Evolutionary conservation across 768 basidiomycete species (phyloP).

Genomic region (Epithele typhae): DNA sequence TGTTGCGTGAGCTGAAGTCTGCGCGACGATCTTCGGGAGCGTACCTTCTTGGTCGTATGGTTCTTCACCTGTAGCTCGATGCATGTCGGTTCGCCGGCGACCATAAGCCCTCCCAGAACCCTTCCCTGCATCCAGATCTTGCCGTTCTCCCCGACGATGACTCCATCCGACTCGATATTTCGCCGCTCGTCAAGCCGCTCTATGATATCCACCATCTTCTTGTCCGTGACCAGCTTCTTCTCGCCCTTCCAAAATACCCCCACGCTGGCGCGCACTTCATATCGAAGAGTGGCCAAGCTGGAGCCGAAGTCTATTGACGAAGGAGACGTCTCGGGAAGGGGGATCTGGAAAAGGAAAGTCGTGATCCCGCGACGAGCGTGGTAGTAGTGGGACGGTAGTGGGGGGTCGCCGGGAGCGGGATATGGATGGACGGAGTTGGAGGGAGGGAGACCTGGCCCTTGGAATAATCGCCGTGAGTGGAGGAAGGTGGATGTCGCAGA

Average conservation of each 20-base stretch:
- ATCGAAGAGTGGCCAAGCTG: constrained; percentile 63
- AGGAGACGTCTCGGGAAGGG: constrained; percentile 62
- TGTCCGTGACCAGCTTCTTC: constrained; percentile 60
- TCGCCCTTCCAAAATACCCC: constrained; percentile 76
- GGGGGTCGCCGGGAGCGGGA: constrained; percentile 51
- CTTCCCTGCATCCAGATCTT: constrained; percentile 75
- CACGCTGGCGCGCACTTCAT: constrained; percentile 70
- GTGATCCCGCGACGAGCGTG: constrained; percentile 73
- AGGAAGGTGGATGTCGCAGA: constrained; percentile 77
- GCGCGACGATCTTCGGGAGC: no score
- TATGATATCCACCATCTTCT: constrained; percentile 58
- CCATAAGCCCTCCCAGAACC: constrained; percentile 55
- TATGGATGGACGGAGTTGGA: constrained; percentile 77
- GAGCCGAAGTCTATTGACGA: constrained; percentile 68
- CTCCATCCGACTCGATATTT: constrained; percentile 47
- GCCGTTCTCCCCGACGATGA: constrained; percentile 71
- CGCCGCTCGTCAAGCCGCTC: constrained; percentile 41
- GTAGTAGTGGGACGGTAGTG: constrained; percentile 60
- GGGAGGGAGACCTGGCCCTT: constrained; percentile 77
- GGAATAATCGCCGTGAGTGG: constrained; percentile 66
- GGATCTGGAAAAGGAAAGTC: constrained; percentile 78
- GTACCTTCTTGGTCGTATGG: constrained; percentile 74
- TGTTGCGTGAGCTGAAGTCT: not conserved
- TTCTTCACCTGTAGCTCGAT: constrained; percentile 80
- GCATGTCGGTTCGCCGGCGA: constrained; percentile 67